Base-by-base conservation (phyloP, 2,329 filamentous ascomycete genomes). In the Neonectria ditissima region DNA sequence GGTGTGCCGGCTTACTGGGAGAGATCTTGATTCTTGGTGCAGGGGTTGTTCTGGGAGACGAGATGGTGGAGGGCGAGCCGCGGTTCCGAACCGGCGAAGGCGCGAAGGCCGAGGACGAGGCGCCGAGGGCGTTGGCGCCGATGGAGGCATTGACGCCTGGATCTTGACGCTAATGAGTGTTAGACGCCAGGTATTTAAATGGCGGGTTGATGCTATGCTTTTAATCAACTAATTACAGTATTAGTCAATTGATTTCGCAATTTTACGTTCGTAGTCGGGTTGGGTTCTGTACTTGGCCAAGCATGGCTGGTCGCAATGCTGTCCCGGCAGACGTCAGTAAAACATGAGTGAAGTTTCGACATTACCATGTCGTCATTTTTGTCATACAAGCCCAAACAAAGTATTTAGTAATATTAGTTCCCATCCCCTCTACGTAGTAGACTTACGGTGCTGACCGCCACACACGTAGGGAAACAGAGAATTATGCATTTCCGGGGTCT, bases 41-140 rank as follows among this genome's bases (percentile, higher is more conserved):
- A 34, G 32, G 13, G 32, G 13, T 34, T n/a, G 13, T 34, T 14
- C n/a, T 39, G 30, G 37, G 13, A 22, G 51, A 41, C 24, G 30
- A 26, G 22, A 54, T 44, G 28, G 51, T 32, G 20, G 51, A 43
- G 24, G 26, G 7, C 24, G 26, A 30, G 28, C 24, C 47, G 24
- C 26, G 24, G 8, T 20, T n/a, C 22, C 22, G 51, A 24, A 24
- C 16, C 10, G 24, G 32, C 51, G 51, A 54, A 32, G 10, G 11
- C 51, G 37, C 51, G 34, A 54, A 43, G 22, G 51, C 51, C 51
- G 37, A 54, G 18, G 22, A 43, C 51, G 22, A 41, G 16, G 18
- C 14, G 18, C 34, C 51, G 51, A 54, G 22, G 24, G 48, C 32
- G 32, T 34, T 34, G 16, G 5, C 28, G 30, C 30, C 30, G 48